Conservation (phyloP, 768 basidiomycete species). For the Sarcodon aspratus region DNA sequence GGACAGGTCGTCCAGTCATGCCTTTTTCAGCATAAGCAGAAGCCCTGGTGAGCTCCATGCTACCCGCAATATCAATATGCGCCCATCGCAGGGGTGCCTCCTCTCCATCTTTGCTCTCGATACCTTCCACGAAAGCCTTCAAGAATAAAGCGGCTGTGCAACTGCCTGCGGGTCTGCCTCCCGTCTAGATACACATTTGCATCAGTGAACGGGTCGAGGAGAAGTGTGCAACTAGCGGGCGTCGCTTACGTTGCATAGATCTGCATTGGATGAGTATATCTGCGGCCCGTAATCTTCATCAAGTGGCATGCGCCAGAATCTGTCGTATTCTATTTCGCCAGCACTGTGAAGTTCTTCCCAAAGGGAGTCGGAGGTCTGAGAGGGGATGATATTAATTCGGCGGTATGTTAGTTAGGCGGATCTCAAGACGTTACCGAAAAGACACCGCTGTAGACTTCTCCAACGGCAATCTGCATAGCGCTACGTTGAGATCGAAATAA, state of each 20-base stretch:
- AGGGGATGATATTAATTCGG: background rate
- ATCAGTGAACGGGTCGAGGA: conserved; percentile 1
- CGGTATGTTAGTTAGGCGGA: background rate
- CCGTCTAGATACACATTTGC: conserved; percentile 30
- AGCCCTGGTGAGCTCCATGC: conserved; percentile 58
- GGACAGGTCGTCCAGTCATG: conserved; percentile 71
- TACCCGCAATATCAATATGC: conserved; percentile 75
- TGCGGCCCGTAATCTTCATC: conserved; percentile 73
- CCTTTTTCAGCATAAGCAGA: conserved; percentile 59
- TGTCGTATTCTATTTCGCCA: conserved; percentile 66
- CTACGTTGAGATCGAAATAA: conserved; percentile 21
- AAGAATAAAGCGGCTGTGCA: conserved; percentile 84
- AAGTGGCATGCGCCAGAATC: conserved; percentile 87
- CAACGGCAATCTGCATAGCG: conserved; percentile 62
- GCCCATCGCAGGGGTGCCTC: conserved; percentile 64
- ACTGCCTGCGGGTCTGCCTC: conserved; percentile 61
- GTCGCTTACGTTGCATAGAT: conserved; percentile 58
- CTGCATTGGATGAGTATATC: conserved; percentile 69
- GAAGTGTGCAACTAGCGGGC: background rate
- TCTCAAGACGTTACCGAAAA: conserved; percentile 43
- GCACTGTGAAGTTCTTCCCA: conserved; percentile 62
- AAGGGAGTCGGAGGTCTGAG: conserved; percentile 59
- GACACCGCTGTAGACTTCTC: conserved; percentile 68
- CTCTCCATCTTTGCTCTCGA: conserved; percentile 47
- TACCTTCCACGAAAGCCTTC: conserved; percentile 69